phyloP scores from a whole-genome alignment of 495 filamentous ascomycete species.

The Penicillium mononematosum region DNA sequence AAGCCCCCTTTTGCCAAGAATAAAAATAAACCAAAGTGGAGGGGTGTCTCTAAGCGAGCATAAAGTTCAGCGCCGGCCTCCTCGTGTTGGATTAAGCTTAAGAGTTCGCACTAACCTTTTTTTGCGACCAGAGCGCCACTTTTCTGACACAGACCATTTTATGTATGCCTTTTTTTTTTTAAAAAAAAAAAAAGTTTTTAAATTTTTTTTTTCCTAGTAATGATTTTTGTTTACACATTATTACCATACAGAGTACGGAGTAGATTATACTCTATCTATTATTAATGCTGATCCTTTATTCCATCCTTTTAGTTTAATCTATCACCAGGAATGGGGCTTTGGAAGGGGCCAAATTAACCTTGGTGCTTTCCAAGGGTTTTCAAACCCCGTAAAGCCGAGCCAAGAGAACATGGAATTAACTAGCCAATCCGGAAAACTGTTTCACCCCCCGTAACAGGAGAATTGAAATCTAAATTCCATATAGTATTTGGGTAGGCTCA shows the following conservation, averaged over 20 bases:
- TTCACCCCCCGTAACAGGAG: neutral
- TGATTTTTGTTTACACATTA: neutral
- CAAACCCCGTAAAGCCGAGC: slow-evolving; percentile 5
- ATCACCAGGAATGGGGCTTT: slow-evolving; percentile 25
- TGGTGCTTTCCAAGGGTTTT: slow-evolving; percentile 4
- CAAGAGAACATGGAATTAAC: neutral
- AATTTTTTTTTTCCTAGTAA: neutral
- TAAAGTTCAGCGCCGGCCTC: slow-evolving; percentile 41
- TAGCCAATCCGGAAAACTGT: neutral
- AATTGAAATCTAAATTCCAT: neutral
- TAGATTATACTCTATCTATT: neutral
- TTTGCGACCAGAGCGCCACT: slow-evolving; percentile 42
- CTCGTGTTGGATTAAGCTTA: slow-evolving; percentile 58
- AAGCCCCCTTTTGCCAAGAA: slow-evolving; percentile 19
- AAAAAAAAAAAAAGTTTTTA: too few species aligned
- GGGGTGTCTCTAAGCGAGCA: slow-evolving; percentile 41
- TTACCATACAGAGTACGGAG: neutral
- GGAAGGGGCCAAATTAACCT: slow-evolving; percentile 9
- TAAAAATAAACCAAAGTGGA: slow-evolving; percentile 20
- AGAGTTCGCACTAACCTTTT: slow-evolving; percentile 47
- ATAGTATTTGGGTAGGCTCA: neutral
- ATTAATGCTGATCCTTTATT: slow-evolving; percentile 2
- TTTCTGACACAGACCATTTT: slow-evolving; percentile 33
- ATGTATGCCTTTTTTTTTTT: neutral
- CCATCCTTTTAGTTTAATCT: neutral